Evolutionary conservation across 345 rosid genomes (phyloP).

Genomic region (Syzygium grande): DNA sequence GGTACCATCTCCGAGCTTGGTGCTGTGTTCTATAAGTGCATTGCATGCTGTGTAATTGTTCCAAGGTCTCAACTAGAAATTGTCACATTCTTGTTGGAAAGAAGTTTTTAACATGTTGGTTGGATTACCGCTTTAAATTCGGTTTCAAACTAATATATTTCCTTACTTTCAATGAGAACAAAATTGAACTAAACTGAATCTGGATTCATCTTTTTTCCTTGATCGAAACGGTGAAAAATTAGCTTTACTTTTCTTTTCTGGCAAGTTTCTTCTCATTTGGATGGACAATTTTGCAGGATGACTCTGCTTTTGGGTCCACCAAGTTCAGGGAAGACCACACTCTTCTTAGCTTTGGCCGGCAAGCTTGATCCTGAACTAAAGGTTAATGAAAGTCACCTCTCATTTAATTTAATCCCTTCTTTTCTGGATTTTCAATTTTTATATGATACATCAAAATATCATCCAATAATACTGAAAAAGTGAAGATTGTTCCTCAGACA

Average conservation of each 20-base stretch:
- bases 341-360: conserved; percentile 38
- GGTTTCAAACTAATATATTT: not conserved
- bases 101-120: not conserved
- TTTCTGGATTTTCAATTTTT: not conserved
- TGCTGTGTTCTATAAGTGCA: not conserved
- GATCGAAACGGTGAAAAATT: not conserved
- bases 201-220: not conserved
- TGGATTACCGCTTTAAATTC: not conserved
- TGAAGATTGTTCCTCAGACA: conserved; percentile 6
- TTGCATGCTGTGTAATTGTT: not conserved
- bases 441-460: not conserved
- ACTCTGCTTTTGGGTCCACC: conserved; percentile 83
- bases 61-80: not conserved
- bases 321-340: conserved; percentile 73
- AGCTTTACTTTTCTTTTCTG: not conserved
- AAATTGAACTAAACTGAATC: not conserved
- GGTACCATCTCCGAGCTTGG: not conserved
- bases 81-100: not conserved
- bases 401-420: not conserved
- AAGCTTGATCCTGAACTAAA: conserved; percentile 15
- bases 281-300: not conserved
- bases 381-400: not conserved
- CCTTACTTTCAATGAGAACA: not conserved
- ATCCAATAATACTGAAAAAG: not conserved
- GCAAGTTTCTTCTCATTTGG: not conserved